Evolutionary conservation across 140 eudicot genomes (phyloP).

Genomic region (Bidens hawaiensis): DNA sequence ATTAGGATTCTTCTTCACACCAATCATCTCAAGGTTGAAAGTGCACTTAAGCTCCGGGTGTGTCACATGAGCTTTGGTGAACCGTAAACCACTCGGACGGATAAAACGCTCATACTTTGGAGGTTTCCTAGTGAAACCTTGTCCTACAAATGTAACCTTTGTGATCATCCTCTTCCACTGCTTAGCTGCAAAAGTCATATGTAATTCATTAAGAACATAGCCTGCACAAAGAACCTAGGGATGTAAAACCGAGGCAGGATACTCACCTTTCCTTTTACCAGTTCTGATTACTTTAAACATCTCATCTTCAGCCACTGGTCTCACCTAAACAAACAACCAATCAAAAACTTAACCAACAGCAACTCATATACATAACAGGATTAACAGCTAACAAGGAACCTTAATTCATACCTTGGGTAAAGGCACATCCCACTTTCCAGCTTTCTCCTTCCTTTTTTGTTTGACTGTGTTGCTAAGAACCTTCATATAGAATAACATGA

Average conservation of each 20-base stretch:
- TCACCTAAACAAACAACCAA: conserved; percentile 46
- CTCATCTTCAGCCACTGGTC: conserved; percentile 97
- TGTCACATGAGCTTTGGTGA: conserved; percentile 90
- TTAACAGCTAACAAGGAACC: too few relatives aligned
- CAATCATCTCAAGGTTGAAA: conserved; percentile 89
- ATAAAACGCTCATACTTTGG: conserved; percentile 96
- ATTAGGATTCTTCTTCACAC: conserved; percentile 90
- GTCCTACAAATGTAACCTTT: conserved; percentile 85
- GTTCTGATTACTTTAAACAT: conserved; percentile 87
- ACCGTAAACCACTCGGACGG: conserved; percentile 85
- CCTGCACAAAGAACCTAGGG: too few relatives aligned
- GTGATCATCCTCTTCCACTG: conserved; percentile 98
- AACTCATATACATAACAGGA: background rate
- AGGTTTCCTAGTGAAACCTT: conserved; percentile 88
- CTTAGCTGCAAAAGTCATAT: conserved; percentile 73
- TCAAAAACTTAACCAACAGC: background rate
- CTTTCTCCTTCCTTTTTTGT: conserved; percentile 91
- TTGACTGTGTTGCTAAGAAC: conserved; percentile 82
- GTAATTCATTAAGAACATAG: background rate
- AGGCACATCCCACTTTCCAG: conserved; percentile 95
- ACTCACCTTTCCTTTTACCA: conserved; percentile 90
- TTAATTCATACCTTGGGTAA: conserved; percentile 91
- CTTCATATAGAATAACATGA: conserved; percentile 29
- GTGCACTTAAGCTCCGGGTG: conserved; percentile 98
- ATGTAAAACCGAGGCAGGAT: background rate